These are phyloP conservation scores for Aaosphaeria arxii DNA, from an alignment of 2,329 filamentous ascomycete genomes.

Conservation along the genomic window DNA sequence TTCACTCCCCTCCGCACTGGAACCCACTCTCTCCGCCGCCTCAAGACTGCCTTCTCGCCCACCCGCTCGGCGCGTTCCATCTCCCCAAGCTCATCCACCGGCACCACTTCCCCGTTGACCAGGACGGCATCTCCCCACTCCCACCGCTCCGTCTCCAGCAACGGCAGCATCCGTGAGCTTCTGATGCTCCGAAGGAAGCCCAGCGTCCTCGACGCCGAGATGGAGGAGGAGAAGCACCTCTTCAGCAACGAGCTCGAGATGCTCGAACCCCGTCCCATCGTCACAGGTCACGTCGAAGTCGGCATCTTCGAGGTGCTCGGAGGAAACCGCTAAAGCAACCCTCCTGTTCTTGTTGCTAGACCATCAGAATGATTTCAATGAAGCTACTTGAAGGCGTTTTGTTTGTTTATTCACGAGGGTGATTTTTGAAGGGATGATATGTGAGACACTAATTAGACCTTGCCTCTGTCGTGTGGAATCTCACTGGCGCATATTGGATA, in stretches of 20 bases:
- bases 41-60: conserved; percentile 35
- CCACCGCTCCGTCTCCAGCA: conserved; percentile 19
- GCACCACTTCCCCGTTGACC: conserved; percentile 27
- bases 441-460: neutral
- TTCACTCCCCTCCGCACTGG: conserved; percentile 33
- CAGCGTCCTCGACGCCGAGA: conserved; percentile 31
- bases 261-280: conserved; percentile 30
- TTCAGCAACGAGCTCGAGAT: conserved; percentile 28
- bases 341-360: neutral
- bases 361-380: neutral
- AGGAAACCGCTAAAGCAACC: conserved; percentile 20
- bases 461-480: too few relatives aligned
- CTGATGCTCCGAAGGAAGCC: conserved; percentile 33
- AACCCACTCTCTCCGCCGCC: conserved; percentile 25
- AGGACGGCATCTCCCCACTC: conserved; percentile 26
- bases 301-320: conserved; percentile 40
- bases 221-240: conserved; percentile 30
- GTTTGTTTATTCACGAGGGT: neutral
- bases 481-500: too few relatives aligned
- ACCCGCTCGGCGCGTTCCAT: conserved; percentile 26
- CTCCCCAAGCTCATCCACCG: conserved; percentile 18
- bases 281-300: conserved; percentile 15
- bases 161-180: conserved; percentile 23
- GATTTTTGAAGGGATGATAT: neutral
- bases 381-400: neutral